Base-by-base conservation (phyloP, 805 yeast species). In the Yamadazyma ubonensis region DNA sequence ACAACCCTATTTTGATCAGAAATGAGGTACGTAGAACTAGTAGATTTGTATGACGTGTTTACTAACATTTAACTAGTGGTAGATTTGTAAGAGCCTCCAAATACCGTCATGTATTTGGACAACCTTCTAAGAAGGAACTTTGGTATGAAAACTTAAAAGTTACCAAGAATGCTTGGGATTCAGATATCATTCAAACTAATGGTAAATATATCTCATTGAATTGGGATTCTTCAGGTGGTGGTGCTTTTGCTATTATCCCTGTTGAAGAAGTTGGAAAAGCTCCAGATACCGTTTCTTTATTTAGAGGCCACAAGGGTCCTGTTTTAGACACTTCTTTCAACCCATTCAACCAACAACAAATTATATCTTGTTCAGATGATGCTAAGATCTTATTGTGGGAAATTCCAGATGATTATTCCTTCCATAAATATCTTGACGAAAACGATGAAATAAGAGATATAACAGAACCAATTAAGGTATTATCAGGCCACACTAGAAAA, bases 221-320 rank as follows among this genome's bases (percentile, higher is more conserved):
- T 60, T 89, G 96, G 96, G 88, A 86, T 43, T 74, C 96, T 22
- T 83, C 95, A 8, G 98, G 98, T 29, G 98, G 98, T 47, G 99
- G 99, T 38, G 95, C 98, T 0, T 90, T 93, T 70, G 96, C 96
- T 1, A 86, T 95, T 9, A 80, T 93, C 44, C 99, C 99, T 2
- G 68, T 87, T 18, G 59, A 61, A 6, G 96, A 91, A 61, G 82
- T 79, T 14, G 98, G 99, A 7, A 93, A 90, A 58, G 81, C 90
- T 6, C 97, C 96, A 3, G 99, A 93, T 52, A 79, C 83, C 45
- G 90, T 89, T 35, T 93, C 99, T 2, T 73, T 93, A 50, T 93
- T 91, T 64, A 79, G 96, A 54, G 99, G 99, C 11, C 99, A 91
- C 61, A 85, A 90, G 22, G 96, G 96, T 19, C 83, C 95, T 6